A percentile compares a stretch with the other conserved stretches of the same genome.
phyloP scores from a whole-genome alignment of 1,284 basidiomycete species.

The Waitea zeae region DNA sequence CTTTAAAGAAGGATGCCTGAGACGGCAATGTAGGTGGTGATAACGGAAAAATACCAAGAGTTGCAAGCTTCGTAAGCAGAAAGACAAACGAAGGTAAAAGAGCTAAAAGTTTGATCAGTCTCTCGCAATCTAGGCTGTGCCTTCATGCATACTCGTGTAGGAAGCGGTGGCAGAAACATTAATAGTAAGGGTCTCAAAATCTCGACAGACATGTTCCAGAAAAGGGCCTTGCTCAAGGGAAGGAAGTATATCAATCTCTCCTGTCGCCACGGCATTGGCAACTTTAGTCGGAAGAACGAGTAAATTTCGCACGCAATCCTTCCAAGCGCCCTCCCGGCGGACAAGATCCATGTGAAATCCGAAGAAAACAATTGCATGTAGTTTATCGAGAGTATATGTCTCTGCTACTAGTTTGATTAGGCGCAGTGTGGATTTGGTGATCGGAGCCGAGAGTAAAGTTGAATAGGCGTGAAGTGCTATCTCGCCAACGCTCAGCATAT shows the following conservation, averaged over 20 bases:
- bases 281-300: constrained; percentile 45
- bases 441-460: constrained; percentile 31
- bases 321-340: constrained; percentile 34
- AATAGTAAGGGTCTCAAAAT: constrained; percentile 32
- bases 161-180: constrained; percentile 11
- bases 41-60: constrained; percentile 44
- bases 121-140: not conserved
- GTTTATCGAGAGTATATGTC: constrained; percentile 50
- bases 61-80: constrained; percentile 46
- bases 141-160: not conserved
- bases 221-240: constrained; percentile 35
- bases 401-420: constrained; percentile 35
- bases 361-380: constrained; percentile 34
- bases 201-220: constrained; percentile 29
- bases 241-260: constrained; percentile 17
- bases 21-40: constrained; percentile 25
- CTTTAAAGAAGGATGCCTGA: constrained; percentile 48
- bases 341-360: constrained; percentile 8
- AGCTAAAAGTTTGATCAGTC: constrained; percentile 10
- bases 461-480: constrained; percentile 43
- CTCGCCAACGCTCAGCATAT: constrained; percentile 28
- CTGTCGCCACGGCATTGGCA: constrained; percentile 37
- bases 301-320: constrained; percentile 45
- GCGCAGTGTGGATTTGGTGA: constrained; percentile 27
- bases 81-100: constrained; percentile 23